Evolutionary conservation across 2,329 filamentous ascomycete species (phyloP).

Genomic region (Pseudogymnoascus sp.): DNA sequence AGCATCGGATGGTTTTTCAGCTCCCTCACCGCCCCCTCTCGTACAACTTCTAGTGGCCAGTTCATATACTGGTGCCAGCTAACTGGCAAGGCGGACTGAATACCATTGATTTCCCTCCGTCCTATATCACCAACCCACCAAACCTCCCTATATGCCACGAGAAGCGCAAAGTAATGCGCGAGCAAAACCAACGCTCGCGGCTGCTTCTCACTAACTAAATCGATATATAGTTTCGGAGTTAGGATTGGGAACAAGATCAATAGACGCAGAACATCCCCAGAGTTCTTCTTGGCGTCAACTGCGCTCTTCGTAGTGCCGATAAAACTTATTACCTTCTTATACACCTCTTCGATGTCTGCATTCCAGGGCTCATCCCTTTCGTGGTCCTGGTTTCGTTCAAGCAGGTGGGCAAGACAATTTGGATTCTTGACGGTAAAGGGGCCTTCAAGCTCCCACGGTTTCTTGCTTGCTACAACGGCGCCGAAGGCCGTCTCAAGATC

Average conservation of each 20-base stretch:
- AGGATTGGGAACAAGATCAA: conserved; percentile 14
- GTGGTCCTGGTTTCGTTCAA: conserved; percentile 13
- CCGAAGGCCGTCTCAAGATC: conserved; percentile 7
- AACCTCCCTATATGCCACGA: conserved; percentile 26
- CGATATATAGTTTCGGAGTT: conserved; percentile 14
- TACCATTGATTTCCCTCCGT: conserved; percentile 14
- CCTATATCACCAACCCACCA: conserved; percentile 29
- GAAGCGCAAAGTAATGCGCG: conserved; percentile 28
- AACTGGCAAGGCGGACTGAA: conserved; percentile 11
- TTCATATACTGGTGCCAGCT: conserved; percentile 15
- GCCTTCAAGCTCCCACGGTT: conserved; percentile 10
- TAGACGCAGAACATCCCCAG: conserved; percentile 10
- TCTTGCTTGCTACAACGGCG: conserved; percentile 12
- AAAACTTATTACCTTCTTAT: conserved; percentile 15
- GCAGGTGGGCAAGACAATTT: neutral
- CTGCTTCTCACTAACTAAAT: conserved; percentile 14
- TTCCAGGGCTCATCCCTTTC: conserved; percentile 16
- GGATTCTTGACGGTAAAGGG: neutral
- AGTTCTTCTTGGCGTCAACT: conserved; percentile 11
- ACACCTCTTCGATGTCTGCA: conserved; percentile 13
- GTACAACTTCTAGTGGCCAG: conserved; percentile 15
- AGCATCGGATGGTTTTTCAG: neutral
- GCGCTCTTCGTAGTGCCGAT: conserved; percentile 13
- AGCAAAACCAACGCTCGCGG: conserved; percentile 19
- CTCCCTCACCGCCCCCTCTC: conserved; percentile 9